These are phyloP conservation scores for Alternaria metachromatica DNA, from an alignment of 2,329 filamentous ascomycete genomes.

Conservation along the genomic window DNA sequence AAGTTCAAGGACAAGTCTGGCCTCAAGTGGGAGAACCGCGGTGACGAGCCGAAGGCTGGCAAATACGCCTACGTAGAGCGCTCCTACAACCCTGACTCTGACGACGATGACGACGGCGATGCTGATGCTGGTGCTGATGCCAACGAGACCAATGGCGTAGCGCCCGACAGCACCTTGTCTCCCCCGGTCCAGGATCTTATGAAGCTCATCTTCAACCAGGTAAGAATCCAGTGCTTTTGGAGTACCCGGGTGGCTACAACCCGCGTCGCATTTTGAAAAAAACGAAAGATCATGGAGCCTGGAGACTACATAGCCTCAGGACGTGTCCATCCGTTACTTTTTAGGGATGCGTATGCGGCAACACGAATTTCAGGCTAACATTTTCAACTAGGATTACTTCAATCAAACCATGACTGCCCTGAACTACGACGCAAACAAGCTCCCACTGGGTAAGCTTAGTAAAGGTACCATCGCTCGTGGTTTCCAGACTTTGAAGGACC, in stretches of 20 bases:
- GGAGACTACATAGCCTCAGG: not conserved
- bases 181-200: conserved; percentile 71
- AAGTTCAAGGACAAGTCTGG: conserved; percentile 66
- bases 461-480: conserved; percentile 77
- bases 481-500: conserved; percentile 77
- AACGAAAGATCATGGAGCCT: not conserved
- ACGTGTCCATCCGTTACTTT: not conserved
- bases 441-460: conserved; percentile 84
- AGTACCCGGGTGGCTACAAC: not conserved
- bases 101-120: conserved; percentile 48
- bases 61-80: conserved; percentile 84
- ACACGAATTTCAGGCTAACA: not conserved
- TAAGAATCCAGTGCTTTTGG: not conserved
- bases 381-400: conserved; percentile 62
- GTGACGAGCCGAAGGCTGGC: conserved; percentile 62
- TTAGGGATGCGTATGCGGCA: not conserved
- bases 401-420: conserved; percentile 68
- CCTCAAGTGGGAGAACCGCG: conserved; percentile 58
- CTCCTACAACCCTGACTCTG: conserved; percentile 73
- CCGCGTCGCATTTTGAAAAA: not conserved
- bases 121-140: conserved; percentile 5
- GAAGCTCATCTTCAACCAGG: conserved; percentile 81
- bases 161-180: conserved; percentile 61
- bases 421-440: conserved; percentile 76
- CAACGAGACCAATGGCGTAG: conserved; percentile 36